A percentile compares a stretch with the other conserved stretches of the same genome.
phyloP scores from a whole-genome alignment of 108 stramenopile species.

The Skeletonema potamos region DNA sequence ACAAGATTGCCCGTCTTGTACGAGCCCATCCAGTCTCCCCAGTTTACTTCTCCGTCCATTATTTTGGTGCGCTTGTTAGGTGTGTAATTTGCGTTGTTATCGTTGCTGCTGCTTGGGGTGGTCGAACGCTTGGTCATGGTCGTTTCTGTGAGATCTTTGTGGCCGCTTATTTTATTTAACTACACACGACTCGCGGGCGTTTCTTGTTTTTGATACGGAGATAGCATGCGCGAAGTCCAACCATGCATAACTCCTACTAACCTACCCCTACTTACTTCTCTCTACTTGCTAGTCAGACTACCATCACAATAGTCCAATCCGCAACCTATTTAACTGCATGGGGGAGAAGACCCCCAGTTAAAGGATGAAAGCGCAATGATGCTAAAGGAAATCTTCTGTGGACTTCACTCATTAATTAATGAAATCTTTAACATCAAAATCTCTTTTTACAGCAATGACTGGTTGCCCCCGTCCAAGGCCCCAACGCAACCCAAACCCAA shows the following conservation, averaged over 20 bases:
- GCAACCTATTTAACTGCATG: too few relatives aligned
- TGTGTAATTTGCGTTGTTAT: background rate
- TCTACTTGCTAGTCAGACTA: too few relatives aligned
- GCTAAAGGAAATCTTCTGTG: background rate
- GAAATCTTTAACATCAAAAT: background rate
- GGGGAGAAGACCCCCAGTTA: too few relatives aligned
- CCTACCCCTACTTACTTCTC: too few relatives aligned
- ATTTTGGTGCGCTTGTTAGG: conserved; percentile 1
- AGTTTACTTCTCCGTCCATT: conserved; percentile 8
- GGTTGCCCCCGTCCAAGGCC: background rate
- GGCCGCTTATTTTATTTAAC: background rate
- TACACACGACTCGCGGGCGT: too few relatives aligned
- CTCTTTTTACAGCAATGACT: background rate
- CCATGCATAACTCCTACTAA: too few relatives aligned
- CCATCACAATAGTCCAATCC: too few relatives aligned
- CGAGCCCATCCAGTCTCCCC: conserved; percentile 52
- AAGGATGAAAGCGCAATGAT: too few relatives aligned
- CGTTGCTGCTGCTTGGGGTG: conserved; percentile 1
- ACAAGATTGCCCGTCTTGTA: conserved; percentile 42
- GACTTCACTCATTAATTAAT: background rate
- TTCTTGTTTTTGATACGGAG: too few relatives aligned
- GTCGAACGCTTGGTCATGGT: background rate
- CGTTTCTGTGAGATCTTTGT: background rate
- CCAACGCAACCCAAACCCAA: background rate
- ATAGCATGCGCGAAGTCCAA: too few relatives aligned